These are phyloP conservation scores for Ceratocystis destructans DNA, from an alignment of 2,329 filamentous ascomycete species.

Conservation along the genomic window DNA sequence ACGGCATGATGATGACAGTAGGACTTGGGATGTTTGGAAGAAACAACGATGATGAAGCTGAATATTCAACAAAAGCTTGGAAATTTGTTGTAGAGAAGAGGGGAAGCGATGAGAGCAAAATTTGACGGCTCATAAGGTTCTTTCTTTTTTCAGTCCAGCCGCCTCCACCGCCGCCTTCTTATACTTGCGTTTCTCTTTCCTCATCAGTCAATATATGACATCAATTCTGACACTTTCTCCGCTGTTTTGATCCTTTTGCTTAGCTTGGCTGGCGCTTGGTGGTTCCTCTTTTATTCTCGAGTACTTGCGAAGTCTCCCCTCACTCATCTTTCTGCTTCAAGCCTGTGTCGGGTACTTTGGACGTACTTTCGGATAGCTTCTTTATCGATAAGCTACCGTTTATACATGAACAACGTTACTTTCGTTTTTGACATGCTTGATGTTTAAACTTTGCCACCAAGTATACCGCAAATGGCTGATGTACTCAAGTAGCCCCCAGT, in stretches of 20 bases:
- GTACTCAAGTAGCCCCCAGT: neutral
- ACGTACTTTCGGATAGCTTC: too few species aligned
- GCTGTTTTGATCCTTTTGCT: neutral
- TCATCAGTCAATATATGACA: neutral
- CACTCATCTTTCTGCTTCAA: too few species aligned
- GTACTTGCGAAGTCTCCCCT: neutral
- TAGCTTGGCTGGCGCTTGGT: neutral
- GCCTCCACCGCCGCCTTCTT: neutral
- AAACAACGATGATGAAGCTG: neutral
- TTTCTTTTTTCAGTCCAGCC: neutral
- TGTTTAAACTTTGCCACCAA: too few species aligned
- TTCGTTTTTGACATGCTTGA: too few species aligned
- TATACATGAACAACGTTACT: too few species aligned
- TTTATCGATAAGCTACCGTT: too few species aligned
- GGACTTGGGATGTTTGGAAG: neutral
- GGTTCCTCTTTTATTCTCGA: neutral
- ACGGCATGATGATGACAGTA: slow-evolving; percentile 30
- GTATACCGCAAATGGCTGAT: neutral
- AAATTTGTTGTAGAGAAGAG: neutral
- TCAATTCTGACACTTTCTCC: neutral
- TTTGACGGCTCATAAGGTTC: neutral
- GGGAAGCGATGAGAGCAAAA: neutral
- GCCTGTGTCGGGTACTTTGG: too few species aligned
- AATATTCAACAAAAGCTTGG: neutral
- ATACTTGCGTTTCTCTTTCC: neutral